Evolutionary conservation across 768 basidiomycete species (phyloP).

Genomic region (Sarcomyxa edulis): DNA sequence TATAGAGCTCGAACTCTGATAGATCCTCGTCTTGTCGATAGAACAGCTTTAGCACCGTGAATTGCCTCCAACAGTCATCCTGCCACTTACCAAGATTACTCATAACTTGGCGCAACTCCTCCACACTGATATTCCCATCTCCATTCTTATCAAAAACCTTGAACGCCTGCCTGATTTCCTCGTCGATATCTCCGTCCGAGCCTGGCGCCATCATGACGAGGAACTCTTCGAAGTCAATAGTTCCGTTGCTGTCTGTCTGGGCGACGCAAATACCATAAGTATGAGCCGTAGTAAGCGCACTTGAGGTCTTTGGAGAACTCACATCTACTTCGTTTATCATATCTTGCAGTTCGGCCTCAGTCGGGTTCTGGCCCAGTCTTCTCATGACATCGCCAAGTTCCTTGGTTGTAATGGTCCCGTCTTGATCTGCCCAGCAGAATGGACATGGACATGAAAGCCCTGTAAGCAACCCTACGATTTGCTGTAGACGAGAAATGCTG

Average conservation of each 20-base stretch:
- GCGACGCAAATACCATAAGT: constrained; percentile 43
- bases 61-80: background rate
- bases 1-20: constrained; percentile 81
- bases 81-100: constrained; percentile 67
- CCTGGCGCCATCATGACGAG: constrained; percentile 39
- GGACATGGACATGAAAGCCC: constrained; percentile 1
- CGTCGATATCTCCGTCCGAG: constrained; percentile 33
- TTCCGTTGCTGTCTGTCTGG: constrained; percentile 38
- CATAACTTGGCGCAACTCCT: constrained; percentile 90
- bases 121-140: constrained; percentile 83
- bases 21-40: constrained; percentile 68
- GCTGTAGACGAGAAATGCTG: constrained; percentile 14
- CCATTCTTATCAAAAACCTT: constrained; percentile 90
- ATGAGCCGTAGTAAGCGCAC: too few species aligned
- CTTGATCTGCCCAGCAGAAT: constrained; percentile 56
- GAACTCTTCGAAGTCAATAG: constrained; percentile 44
- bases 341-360: constrained; percentile 86
- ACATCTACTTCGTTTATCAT: constrained; percentile 91
- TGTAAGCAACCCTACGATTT: background rate
- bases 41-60: background rate
- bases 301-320: too few species aligned
- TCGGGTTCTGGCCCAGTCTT: constrained; percentile 88
- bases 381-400: constrained; percentile 95
- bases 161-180: constrained; percentile 45
- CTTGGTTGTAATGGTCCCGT: constrained; percentile 87